Conservation (phyloP, 2,329 filamentous ascomycete species). For the Curvularia verruculosa region DNA sequence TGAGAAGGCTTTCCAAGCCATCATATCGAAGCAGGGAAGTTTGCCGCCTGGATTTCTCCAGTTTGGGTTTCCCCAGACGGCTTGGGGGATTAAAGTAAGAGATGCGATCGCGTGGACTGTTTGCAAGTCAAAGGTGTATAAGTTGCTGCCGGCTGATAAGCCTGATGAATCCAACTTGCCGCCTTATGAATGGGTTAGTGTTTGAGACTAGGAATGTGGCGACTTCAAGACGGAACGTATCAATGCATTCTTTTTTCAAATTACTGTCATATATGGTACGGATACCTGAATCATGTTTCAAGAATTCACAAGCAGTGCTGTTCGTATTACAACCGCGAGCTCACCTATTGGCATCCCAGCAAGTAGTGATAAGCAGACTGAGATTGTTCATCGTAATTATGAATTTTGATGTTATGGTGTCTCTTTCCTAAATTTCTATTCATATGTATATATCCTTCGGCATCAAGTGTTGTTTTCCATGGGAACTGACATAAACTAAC, state of each 20-base stretch:
- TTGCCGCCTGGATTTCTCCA: conserved; percentile 23
- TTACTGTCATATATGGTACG: background rate
- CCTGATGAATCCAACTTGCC: conserved; percentile 4
- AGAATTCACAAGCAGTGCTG: background rate
- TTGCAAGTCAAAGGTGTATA: conserved; percentile 13
- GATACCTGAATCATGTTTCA: too few relatives aligned
- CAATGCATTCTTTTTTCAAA: background rate
- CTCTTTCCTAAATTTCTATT: too few relatives aligned
- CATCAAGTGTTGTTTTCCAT: too few relatives aligned
- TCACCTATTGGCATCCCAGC: too few relatives aligned
- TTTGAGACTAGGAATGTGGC: background rate
- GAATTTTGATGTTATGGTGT: too few relatives aligned
- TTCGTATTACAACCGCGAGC: too few relatives aligned
- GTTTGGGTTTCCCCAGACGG: conserved; percentile 40
- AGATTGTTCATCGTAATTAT: too few relatives aligned
- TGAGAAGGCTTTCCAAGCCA: conserved; percentile 27
- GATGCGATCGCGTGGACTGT: conserved; percentile 7
- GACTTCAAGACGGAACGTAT: too few relatives aligned
- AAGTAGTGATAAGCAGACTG: too few relatives aligned
- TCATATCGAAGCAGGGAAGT: conserved; percentile 22
- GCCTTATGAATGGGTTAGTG: conserved; percentile 13
- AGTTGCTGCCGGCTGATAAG: conserved; percentile 6
- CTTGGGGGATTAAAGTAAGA: conserved; percentile 33
- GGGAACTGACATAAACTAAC: too few relatives aligned
- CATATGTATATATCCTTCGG: too few relatives aligned